Percentiles rank a stretch among this genome's conserved stretches.
Evolutionary conservation across 768 basidiomycete species (phyloP).

Genomic region (Trichaptum fuscoviolaceum): DNA sequence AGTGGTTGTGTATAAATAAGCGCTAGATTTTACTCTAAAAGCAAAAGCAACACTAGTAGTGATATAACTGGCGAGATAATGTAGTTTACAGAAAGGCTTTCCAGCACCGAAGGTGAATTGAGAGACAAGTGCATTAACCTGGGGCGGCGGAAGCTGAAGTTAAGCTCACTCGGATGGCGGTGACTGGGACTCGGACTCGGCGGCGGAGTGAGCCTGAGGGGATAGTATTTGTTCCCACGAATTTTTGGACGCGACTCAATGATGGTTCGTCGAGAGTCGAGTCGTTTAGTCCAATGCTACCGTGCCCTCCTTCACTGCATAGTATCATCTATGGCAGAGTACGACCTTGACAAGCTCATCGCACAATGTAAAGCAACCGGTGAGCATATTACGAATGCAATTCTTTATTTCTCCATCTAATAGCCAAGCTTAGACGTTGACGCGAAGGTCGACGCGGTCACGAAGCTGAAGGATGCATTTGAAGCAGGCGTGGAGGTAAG

Average conservation of each 20-base stretch:
- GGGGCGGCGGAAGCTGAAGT: too few species aligned
- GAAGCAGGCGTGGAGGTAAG: constrained; percentile 66
- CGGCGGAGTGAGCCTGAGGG: too few species aligned
- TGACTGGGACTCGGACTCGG: too few species aligned
- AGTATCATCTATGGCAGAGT: constrained; percentile 39
- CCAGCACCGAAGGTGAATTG: too few species aligned
- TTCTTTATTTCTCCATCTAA: constrained; percentile 7
- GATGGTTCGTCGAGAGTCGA: neutral
- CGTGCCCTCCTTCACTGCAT: neutral
- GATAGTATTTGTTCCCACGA: neutral
- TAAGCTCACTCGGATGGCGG: too few species aligned
- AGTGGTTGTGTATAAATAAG: too few species aligned
- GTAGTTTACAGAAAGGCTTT: too few species aligned
- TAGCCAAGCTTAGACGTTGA: constrained; percentile 56
- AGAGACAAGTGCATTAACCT: too few species aligned
- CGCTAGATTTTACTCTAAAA: too few species aligned
- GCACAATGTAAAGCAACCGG: constrained; percentile 63
- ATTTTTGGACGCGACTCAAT: neutral
- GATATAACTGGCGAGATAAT: too few species aligned
- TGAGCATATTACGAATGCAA: constrained; percentile 24
- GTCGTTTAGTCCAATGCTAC: neutral
- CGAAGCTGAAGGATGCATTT: constrained; percentile 72
- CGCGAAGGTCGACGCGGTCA: constrained; percentile 72
- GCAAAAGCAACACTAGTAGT: too few species aligned
- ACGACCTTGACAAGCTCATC: constrained; percentile 53